These are phyloP conservation scores for Candida fluviatilis DNA, from an alignment of 805 yeast species.

Conservation along the genomic window DNA sequence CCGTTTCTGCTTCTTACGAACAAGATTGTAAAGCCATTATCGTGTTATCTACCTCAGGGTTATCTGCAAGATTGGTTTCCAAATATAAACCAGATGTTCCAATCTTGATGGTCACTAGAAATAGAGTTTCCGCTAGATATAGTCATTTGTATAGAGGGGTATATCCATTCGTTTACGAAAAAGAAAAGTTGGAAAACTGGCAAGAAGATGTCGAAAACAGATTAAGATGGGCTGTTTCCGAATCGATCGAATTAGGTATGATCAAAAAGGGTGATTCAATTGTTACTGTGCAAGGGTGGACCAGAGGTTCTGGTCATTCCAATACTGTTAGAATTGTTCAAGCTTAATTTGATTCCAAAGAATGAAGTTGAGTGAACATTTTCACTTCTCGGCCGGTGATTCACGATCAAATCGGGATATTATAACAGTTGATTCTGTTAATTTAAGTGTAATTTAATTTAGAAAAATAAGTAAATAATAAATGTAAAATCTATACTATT, in stretches of 20 bases:
- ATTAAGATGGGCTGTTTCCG: conserved; percentile 86
- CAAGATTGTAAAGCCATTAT: conserved; percentile 95
- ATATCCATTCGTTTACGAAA: conserved; percentile 86
- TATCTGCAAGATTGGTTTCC: conserved; percentile 92
- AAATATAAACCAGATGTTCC: conserved; percentile 98
- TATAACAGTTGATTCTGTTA: conserved; percentile 1
- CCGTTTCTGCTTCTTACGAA: conserved; percentile 94
- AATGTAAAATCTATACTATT: too few species aligned
- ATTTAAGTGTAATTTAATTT: not conserved
- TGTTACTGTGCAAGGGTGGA: conserved; percentile 97
- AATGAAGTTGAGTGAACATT: not conserved
- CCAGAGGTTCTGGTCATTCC: conserved; percentile 97
- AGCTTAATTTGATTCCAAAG: conserved; percentile 41
- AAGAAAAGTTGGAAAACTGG: conserved; percentile 75
- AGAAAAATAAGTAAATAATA: not conserved
- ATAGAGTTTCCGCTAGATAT: conserved; percentile 88
- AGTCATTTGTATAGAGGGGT: conserved; percentile 98
- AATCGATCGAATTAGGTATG: conserved; percentile 84
- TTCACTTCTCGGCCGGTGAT: conserved; percentile 1
- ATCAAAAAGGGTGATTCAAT: conserved; percentile 82
- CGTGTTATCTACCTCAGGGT: conserved; percentile 92
- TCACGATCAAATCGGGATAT: not conserved
- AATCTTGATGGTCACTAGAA: conserved; percentile 96
- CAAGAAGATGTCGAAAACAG: conserved; percentile 94
- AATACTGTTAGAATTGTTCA: conserved; percentile 92